Evolutionary conservation across 176 grass and related monocot species (phyloP).

Genomic region (Triticum timopheevii): DNA sequence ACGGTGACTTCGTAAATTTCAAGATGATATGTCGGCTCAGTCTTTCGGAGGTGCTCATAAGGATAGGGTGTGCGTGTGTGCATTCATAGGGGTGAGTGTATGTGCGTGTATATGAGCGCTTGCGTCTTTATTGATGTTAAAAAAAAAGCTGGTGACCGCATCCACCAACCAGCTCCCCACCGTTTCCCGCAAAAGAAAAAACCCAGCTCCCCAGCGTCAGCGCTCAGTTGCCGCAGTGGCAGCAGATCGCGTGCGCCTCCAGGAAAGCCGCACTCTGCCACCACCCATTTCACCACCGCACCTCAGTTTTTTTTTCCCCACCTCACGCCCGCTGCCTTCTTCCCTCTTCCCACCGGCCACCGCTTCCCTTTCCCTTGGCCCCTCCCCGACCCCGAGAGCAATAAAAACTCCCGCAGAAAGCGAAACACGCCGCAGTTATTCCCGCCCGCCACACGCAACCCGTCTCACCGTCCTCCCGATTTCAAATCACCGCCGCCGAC

Average conservation of each 20-base stretch:
- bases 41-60: too few species aligned
- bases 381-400: not conserved
- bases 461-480: not conserved
- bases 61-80: too few species aligned
- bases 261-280: constrained; percentile 19
- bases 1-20: too few species aligned
- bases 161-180: not conserved
- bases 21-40: too few species aligned
- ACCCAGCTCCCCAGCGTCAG: not conserved
- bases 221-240: not conserved
- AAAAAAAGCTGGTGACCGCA: constrained; percentile 6
- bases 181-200: too few species aligned
- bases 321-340: not conserved
- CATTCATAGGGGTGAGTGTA: too few species aligned
- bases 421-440: constrained; percentile 49
- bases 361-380: not conserved
- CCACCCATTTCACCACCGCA: not conserved
- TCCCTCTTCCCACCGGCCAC: constrained; percentile 9
- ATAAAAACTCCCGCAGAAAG: constrained; percentile 5
- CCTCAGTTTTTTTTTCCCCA: constrained; percentile 27
- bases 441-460: constrained; percentile 51
- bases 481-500: constrained; percentile 31
- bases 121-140: too few species aligned
- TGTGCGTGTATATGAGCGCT: too few species aligned
- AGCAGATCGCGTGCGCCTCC: constrained; percentile 22